Evolutionary conservation across 2,329 filamentous ascomycete genomes (phyloP), one percentile per base, ranked within the genome.

Genomic region (Talaromyces sp.): DNA sequence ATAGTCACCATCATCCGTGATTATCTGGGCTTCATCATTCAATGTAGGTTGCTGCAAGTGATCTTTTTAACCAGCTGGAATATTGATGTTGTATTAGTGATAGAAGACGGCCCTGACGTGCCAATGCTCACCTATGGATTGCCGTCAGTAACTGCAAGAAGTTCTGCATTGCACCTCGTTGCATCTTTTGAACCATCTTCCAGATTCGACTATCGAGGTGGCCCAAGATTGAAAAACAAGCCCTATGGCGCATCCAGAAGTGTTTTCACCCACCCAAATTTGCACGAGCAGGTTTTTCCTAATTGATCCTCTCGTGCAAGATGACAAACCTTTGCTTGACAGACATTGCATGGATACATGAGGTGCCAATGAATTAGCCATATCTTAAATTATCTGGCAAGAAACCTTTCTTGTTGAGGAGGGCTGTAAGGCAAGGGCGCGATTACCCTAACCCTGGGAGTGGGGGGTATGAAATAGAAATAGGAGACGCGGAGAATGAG

Each of bases 231-330:
- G n/a, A 80, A 71, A 1, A 77, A 88, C 2, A 84, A 81, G 0
- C 84, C 89, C 89, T 89, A 93, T 0, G 88, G 90, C 0, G 90
- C 90, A 21, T 90, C 91, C 0, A 93, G 82, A 90, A 58, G 2
- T 42, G 3, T 28, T 25, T 28, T 14, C 31, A 11, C 7, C 1
- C 16, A 37, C 18, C 6, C 28, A 11, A 25, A 1, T n/a, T 18
- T 18, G 33, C 25, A 52, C 25, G 48, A 31, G 48, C 7, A 8
- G 16, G 25, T 11, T 14, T n/a, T 25, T 25, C 25, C 42, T 2
- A 25, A 25, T 14, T 25, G 21, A n/a, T n/a, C n/a, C 28, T 28
- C 6, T 28, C 28, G 3, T 28, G 44, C 7, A 25, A 48, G 21
- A 16, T 12, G 6, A 48, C 23, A 25, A 21, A 21, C 5, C 23